Base-by-base conservation (phyloP, 306 rosid species). In the cucumber (Cucumis sativus) region DNA sequence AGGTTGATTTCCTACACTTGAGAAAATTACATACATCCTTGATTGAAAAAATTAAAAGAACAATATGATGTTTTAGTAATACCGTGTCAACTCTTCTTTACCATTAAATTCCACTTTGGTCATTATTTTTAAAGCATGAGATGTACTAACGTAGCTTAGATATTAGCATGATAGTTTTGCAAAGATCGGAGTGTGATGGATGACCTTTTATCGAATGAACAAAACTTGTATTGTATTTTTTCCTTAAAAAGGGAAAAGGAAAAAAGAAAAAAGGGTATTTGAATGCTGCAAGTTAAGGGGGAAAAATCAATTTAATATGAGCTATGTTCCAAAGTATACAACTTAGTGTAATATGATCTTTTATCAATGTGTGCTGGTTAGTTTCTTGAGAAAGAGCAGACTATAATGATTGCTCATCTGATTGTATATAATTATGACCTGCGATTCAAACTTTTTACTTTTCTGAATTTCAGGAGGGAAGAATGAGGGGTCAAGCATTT, bases 401-500 rank as follows among this genome's bases (percentile, higher is more conserved):
- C 13, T 6, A 13, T 45, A 45, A 2, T 23, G 25, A 45, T 69
- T 6, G 37, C 20, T 45, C 37, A 18, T 68, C 30, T 21, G 37
- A 68, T 13, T 69, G 57, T 23, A 23, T 21, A 20, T 20, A 23
- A 12, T 45, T 12, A 20, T 23, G 37, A 20, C 56, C 55, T 7
- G 33, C 7, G 21, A 20, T 21, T 69, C 76, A 49, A 25, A 49
- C 4, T 18, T 49, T 68, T 25, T 10, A 4, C 7, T 11, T 8
- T 58, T 58, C 62, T 81, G 67, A 75, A 81, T 91, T 82, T 82
- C 95, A 92, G 98, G 98, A 92, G 85, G 97, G 98, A 85, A 87
- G 97, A 85, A 95, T 95, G 98, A 90, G 93, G 83, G 97, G 97
- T 69, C 98, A 95, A 88, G 97, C 97, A 4, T 95, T 95, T 80